A percentile compares a stretch with the other conserved stretches of the same genome.
phyloP scores from a whole-genome alignment of 371 early-diverging fungal species.

The Apophysomyces ossiformis region DNA sequence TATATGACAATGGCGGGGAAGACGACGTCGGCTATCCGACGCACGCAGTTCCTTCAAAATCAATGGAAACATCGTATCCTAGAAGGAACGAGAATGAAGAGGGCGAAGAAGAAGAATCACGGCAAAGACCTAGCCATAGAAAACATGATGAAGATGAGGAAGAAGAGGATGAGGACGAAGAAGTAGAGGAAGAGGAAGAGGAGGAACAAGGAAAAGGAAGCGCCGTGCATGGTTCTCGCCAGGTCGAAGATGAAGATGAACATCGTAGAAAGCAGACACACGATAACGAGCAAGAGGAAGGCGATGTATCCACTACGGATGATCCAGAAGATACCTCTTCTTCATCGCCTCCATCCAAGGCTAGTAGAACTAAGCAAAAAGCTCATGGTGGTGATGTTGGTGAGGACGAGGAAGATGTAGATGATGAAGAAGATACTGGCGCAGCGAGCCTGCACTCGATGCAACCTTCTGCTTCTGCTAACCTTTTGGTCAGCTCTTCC shows the following conservation, averaged over 20 bases:
- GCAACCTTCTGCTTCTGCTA: neutral
- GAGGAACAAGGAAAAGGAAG: neutral
- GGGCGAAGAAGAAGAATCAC: neutral
- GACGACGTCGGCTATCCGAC: neutral
- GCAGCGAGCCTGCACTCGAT: neutral
- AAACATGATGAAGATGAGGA: conserved; percentile 22
- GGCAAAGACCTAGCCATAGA: neutral
- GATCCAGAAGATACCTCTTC: neutral
- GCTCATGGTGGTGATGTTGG: neutral
- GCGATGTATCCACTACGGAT: neutral
- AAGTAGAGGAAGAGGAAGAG: conserved; percentile 18
- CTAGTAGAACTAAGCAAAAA: neutral
- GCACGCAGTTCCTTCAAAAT: neutral
- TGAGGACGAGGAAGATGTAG: neutral
- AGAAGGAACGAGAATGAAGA: neutral
- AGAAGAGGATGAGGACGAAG: conserved; percentile 21
- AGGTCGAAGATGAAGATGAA: neutral
- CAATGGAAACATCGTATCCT: neutral
- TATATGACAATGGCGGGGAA: neutral
- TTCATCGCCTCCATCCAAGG: neutral
- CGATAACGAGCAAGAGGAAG: neutral
- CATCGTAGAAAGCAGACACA: neutral
- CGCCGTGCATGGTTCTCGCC: neutral
- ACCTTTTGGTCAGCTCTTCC: neutral
- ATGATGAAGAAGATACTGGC: neutral